Conservation (phyloP, 495 filamentous ascomycete species). For the Darksidea phi region DNA sequence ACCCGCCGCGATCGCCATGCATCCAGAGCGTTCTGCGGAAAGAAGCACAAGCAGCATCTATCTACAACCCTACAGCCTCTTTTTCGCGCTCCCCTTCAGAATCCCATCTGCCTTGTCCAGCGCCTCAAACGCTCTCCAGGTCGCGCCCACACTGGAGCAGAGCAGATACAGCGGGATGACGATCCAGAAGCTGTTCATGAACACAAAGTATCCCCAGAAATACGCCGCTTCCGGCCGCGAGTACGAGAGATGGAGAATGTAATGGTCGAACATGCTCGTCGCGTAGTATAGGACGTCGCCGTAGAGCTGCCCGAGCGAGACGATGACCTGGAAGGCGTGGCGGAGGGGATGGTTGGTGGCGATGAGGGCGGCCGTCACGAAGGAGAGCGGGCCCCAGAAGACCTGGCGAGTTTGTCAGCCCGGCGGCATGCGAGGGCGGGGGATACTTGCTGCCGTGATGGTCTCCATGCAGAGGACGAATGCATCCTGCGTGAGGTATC, state of each 20-base stretch:
- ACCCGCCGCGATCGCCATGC: too few species aligned
- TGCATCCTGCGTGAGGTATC: conserved; percentile 74
- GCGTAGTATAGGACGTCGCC: conserved; percentile 83
- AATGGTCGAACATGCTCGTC: conserved; percentile 70
- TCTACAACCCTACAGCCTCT: conserved; percentile 5
- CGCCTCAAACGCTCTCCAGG: conserved; percentile 25
- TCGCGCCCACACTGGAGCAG: conserved; percentile 19
- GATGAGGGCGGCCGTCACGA: conserved; percentile 62
- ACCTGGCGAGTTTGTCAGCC: conserved; percentile 45
- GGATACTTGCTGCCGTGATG: conserved; percentile 67
- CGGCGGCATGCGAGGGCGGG: not conserved
- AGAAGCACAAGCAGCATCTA: too few species aligned
- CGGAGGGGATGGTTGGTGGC: conserved; percentile 58
- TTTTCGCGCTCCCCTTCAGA: conserved; percentile 31
- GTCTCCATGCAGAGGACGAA: conserved; percentile 84
- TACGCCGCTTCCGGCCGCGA: conserved; percentile 77
- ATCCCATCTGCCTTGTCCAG: conserved; percentile 30
- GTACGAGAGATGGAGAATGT: conserved; percentile 56
- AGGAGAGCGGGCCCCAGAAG: conserved; percentile 79
- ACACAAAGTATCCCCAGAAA: conserved; percentile 85
- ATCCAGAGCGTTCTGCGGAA: too few species aligned
- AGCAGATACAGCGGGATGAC: conserved; percentile 58
- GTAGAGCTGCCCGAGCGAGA: conserved; percentile 79
- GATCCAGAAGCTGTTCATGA: conserved; percentile 86
- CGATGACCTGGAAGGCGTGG: conserved; percentile 69